Evolutionary conservation across 1,284 basidiomycete species (phyloP).

Genomic region (Tetrapyrgos nigripes): DNA sequence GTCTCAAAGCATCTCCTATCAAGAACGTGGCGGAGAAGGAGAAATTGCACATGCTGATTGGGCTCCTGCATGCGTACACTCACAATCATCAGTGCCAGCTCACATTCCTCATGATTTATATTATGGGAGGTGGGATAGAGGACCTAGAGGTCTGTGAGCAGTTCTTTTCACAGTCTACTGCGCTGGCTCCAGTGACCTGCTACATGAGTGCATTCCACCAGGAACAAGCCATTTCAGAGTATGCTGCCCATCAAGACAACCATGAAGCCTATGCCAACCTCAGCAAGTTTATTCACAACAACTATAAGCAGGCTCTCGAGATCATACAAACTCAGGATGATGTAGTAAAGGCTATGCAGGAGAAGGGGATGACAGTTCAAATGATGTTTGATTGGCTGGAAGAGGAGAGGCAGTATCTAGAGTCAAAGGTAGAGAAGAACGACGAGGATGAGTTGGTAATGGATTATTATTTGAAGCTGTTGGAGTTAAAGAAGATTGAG

Average conservation of each 20-base stretch:
- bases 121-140: slow-evolving; percentile 24
- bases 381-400: neutral
- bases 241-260: slow-evolving; percentile 18
- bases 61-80: slow-evolving; percentile 1
- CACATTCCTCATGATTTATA: slow-evolving; percentile 12
- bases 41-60: neutral
- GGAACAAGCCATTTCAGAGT: slow-evolving; percentile 22
- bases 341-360: neutral
- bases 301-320: slow-evolving; percentile 7
- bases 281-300: slow-evolving; percentile 5
- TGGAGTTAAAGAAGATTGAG: neutral
- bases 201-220: slow-evolving; percentile 18
- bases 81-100: slow-evolving; percentile 4
- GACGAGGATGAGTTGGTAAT: neutral
- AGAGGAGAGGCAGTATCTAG: neutral
- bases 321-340: neutral
- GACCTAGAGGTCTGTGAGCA: slow-evolving; percentile 25
- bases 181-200: slow-evolving; percentile 13
- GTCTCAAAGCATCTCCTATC: neutral
- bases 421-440: neutral
- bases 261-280: slow-evolving; percentile 5
- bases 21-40: neutral
- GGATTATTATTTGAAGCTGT: neutral
- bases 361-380: neutral
- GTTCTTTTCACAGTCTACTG: slow-evolving; percentile 23